These are phyloP conservation scores for Yarrowia phangngaensis DNA, from an alignment of 805 yeast species.

Conservation along the genomic window DNA sequence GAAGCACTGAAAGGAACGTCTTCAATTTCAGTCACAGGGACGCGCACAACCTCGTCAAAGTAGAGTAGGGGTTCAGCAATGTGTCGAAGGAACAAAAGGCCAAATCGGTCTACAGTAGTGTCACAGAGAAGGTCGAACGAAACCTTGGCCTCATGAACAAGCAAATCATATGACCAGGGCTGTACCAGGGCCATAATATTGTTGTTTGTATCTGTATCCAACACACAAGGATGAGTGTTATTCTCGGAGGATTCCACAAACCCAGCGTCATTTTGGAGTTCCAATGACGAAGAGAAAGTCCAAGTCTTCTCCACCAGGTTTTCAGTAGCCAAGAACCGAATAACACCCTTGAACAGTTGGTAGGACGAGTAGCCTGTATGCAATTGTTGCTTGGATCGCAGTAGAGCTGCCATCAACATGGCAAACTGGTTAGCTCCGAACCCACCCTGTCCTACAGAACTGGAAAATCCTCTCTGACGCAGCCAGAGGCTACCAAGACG, in stretches of 20 bases:
- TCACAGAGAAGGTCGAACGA: conserved; percentile 70
- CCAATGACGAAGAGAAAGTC: conserved; percentile 28
- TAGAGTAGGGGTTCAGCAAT: conserved; percentile 48
- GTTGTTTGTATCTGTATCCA: conserved; percentile 45
- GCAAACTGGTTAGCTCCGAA: conserved; percentile 93
- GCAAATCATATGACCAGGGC: conserved; percentile 55
- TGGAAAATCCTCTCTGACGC: conserved; percentile 74
- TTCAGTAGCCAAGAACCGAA: conserved; percentile 75
- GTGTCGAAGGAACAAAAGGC: conserved; percentile 65
- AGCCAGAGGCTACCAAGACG: conserved; percentile 87
- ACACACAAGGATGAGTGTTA: conserved; percentile 9
- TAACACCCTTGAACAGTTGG: conserved; percentile 86
- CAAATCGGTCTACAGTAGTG: conserved; percentile 78
- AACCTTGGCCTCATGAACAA: conserved; percentile 63
- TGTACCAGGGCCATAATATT: conserved; percentile 82
- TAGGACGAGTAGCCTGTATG: conserved; percentile 87
- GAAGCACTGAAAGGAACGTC: conserved; percentile 52
- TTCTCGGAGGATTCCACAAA: conserved; percentile 17
- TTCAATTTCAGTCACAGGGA: conserved; percentile 43
- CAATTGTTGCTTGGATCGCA: conserved; percentile 70
- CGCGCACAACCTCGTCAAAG: conserved; percentile 58
- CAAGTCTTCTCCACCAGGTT: conserved; percentile 49
- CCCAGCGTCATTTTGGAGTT: conserved; percentile 9
- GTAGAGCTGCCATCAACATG: conserved; percentile 68
- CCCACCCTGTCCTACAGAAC: conserved; percentile 64